Evolutionary conservation across 768 basidiomycete genomes (phyloP), one percentile per base, ranked within the genome.

Genomic region (Mycena filopes): DNA sequence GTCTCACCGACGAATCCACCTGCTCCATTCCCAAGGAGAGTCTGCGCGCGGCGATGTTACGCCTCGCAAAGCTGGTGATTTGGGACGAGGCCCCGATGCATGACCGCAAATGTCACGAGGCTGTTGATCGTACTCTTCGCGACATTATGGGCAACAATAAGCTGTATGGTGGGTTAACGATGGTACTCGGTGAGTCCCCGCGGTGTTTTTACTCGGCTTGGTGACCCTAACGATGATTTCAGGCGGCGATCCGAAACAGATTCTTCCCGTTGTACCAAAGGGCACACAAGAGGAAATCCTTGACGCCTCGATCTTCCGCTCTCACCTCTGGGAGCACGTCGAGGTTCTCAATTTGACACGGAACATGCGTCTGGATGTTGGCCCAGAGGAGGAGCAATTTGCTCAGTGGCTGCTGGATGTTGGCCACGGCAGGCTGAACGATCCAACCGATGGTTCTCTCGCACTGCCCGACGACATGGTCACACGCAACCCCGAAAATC

Each of bases 41-140:
- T 40, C 18, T 23, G 0, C 62, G 62, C 0, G 74, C 77, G 16
- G 71, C 74, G 7, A 63, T 83, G 3, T 56, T 82, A 2, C 56
- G 71, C 0, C 16, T 40, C 9, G 73, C 76, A 0, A 31, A 63
- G 15, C 63, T 80, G 1, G 77, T 79, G 63, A 76, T 83, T 33
- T 81, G 78, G 80, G 81, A 81, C 70, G 78, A 81, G 59, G 71
- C 70, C 3, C 61, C 73, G 0, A 80, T 78, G 72, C 78, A 82
- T 46, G 68, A 81, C 49, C 63, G 70, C 0, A 65, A 66, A 67
- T 71, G 65, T 0, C 31, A 75, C 11, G 81, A 82, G 57, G 75
- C 75, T 31, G 69, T 82, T 0, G 80, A 82, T 54, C 48, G 72
- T 0, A 75, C 76, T 0, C 48, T 79, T 0, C 64, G 69, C 7